Base-by-base conservation (phyloP, 306 rosid genomes). In the Cicer pinnatifidum region DNA sequence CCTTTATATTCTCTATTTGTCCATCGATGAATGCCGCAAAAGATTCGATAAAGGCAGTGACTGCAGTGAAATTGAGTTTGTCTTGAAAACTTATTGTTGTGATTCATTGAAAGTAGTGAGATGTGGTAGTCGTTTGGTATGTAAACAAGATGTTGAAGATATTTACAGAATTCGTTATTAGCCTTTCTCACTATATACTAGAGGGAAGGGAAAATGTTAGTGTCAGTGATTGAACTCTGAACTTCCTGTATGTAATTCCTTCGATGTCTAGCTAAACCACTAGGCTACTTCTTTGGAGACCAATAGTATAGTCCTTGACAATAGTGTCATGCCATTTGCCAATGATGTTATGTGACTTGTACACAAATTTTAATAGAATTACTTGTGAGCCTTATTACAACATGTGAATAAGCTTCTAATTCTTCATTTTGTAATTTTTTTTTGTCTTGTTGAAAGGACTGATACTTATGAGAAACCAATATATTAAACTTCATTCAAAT, bases 101-200 rank as follows among this genome's bases (percentile, higher is more conserved):
- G 0, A 19, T 63, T 53, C 68, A 7, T 46, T 75, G 63, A 0
- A 20, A 12, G 59, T 75, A 45, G 57, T 35, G 47, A 13, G 77
- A 56, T 69, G 77, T 11, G 84, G 84, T 43, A 0, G 40, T 19
- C 84, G 73, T 70, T 62, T 81, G 73, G 81, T 81, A 64, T 61
- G 69, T 56, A 81, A 81, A 63, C 65, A 81, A 75, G 81, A 81
- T 75, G 65, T 75, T 46, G 65, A 75, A 63, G 65, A 63, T 70
- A 38, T 80, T 61, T 12, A 28, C 23, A 11, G 23, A 43, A 69
- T 17, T 37, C 15, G 19, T 61, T 13, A 19, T 9, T 58, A 73
- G 69, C 12, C 33, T 71, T 20, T 53, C 64, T 51, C 39, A 54
- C 33, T 28, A 28, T 28, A 28, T 0, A 4, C 33, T 28, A 28